Conservation (phyloP, 345 rosid genomes). For the Carallia pectinifolia region DNA sequence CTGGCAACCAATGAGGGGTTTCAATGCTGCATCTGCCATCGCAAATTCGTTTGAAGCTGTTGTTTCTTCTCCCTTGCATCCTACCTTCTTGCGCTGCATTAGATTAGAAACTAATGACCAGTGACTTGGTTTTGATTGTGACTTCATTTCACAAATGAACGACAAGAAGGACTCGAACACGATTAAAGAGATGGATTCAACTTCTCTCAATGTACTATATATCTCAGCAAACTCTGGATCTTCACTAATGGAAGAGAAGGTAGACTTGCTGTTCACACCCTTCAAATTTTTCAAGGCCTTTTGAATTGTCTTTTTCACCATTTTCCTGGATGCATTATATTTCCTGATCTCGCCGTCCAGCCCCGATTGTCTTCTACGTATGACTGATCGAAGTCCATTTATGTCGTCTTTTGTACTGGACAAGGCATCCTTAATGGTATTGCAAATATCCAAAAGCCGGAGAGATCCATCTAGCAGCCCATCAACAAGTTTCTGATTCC, state of each 20-base stretch:
- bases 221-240: not conserved
- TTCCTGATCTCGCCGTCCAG: slow-evolving; percentile 1
- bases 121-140: slow-evolving; percentile 3
- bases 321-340: slow-evolving; percentile 17
- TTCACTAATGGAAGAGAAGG: not conserved
- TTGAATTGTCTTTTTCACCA: slow-evolving; percentile 19
- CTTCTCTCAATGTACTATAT: slow-evolving; percentile 11
- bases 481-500: slow-evolving; percentile 1
- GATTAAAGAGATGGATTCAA: slow-evolving; percentile 10
- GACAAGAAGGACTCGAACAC: slow-evolving; percentile 18
- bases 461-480: slow-evolving; percentile 18
- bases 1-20: slow-evolving; percentile 9
- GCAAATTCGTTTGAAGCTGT: slow-evolving; percentile 9
- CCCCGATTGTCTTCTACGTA: slow-evolving; percentile 18
- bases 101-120: slow-evolving; percentile 23
- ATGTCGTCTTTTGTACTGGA: slow-evolving; percentile 7
- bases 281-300: slow-evolving; percentile 19
- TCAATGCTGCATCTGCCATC: slow-evolving; percentile 18
- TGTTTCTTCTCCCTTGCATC: not conserved
- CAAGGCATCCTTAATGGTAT: slow-evolving; percentile 12
- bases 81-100: slow-evolving; percentile 8
- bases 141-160: slow-evolving; percentile 4
- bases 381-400: slow-evolving; percentile 1
- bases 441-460: slow-evolving; percentile 13
- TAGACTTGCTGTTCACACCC: not conserved